Percentiles rank a stretch among this genome's conserved stretches.
These are phyloP conservation scores for Picochlorum sp. DNA, from an alignment of 139 green algal genomes.

Conservation along the genomic window DNA sequence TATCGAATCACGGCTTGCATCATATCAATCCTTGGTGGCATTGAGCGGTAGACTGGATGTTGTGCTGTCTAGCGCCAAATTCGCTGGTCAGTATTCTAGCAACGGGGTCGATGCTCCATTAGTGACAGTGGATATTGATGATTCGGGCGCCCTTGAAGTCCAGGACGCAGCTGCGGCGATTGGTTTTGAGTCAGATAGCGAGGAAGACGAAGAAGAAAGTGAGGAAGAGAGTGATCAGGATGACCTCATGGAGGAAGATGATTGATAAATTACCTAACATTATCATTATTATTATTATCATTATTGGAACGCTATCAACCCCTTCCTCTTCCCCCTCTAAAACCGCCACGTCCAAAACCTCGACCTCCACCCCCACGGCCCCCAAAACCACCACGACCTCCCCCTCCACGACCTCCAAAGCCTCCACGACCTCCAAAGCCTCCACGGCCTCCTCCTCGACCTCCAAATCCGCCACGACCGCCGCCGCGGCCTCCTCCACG, in stretches of 20 bases:
- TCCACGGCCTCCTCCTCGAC: background rate
- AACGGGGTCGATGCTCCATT: background rate
- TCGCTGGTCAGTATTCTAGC: background rate
- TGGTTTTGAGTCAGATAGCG: constrained; percentile 1
- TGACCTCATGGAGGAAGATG: constrained; percentile 2
- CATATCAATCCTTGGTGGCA: constrained; percentile 34
- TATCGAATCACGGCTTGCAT: constrained; percentile 40
- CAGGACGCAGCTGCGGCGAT: constrained; percentile 10
- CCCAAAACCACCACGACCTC: constrained; percentile 3
- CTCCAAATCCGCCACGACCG: constrained; percentile 3
- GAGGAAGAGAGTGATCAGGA: constrained; percentile 6
- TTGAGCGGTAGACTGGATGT: constrained; percentile 47
- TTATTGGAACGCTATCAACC: background rate
- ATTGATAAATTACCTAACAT: background rate
- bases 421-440: background rate
- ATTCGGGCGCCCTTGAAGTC: constrained; percentile 13
- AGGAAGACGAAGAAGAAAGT: constrained; percentile 1
- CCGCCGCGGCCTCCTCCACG: constrained; percentile 13
- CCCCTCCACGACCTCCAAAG: background rate
- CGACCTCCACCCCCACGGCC: constrained; percentile 2
- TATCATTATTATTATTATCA: background rate
- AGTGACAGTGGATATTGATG: constrained; percentile 5
- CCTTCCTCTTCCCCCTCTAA: constrained; percentile 13
- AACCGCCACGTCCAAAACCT: constrained; percentile 16
- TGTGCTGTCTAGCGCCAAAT: constrained; percentile 28